Percentiles rank a stretch among this genome's conserved stretches.
Evolutionary conservation across 2,329 filamentous ascomycete species (phyloP).

Genomic region (Didymella lethalis): DNA sequence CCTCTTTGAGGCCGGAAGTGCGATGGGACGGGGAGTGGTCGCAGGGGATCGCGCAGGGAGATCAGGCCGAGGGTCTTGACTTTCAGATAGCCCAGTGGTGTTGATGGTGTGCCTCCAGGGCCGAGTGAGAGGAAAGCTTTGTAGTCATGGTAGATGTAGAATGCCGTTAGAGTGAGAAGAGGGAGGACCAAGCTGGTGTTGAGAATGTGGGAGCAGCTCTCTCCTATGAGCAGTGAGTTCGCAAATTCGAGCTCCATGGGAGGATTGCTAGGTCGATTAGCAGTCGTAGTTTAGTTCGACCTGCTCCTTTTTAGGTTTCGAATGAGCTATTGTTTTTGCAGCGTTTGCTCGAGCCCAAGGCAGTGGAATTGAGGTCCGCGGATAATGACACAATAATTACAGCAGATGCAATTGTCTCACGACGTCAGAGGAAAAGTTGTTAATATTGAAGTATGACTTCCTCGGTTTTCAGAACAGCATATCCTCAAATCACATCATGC

Average conservation of each 20-base stretch:
- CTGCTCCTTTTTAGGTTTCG: neutral
- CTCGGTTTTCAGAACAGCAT: neutral
- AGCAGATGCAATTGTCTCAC: neutral
- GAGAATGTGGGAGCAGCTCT: conserved; percentile 26
- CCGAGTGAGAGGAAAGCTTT: conserved; percentile 77
- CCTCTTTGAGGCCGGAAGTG: conserved; percentile 64
- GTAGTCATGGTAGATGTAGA: conserved; percentile 73
- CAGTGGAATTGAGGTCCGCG: conserved; percentile 13
- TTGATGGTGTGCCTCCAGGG: conserved; percentile 80
- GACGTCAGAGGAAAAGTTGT: neutral
- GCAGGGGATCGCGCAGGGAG: conserved; percentile 74
- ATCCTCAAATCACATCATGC: neutral
- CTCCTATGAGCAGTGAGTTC: conserved; percentile 10
- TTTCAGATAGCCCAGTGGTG: conserved; percentile 73
- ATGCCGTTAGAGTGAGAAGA: conserved; percentile 38
- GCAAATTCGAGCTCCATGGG: conserved; percentile 2
- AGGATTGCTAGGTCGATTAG: neutral
- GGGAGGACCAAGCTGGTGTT: conserved; percentile 33
- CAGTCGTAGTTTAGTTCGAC: neutral
- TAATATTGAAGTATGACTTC: neutral
- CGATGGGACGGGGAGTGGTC: conserved; percentile 62
- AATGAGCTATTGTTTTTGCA: neutral
- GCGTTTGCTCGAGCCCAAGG: conserved; percentile 1
- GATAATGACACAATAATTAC: conserved; percentile 14
- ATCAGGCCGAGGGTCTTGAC: conserved; percentile 77